Percentiles rank a stretch among this genome's conserved stretches.
These are phyloP conservation scores for Bolboschoenoplectus hybrid DNA, from an alignment of 202 grass and related monocot genomes.

Conservation along the genomic window DNA sequence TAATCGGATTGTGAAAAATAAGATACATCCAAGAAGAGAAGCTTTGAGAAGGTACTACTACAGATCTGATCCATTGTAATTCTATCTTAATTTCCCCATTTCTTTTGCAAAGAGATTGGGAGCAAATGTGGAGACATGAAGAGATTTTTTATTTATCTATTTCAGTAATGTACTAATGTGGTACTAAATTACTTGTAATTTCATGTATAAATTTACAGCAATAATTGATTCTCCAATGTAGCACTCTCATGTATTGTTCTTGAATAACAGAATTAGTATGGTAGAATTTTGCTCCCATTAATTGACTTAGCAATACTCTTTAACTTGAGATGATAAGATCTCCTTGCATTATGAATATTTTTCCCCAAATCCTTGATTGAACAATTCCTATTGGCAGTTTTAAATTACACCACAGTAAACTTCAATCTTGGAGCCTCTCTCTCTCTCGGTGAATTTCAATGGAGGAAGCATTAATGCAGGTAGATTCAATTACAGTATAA, in stretches of 20 bases:
- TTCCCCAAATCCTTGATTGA: not conserved
- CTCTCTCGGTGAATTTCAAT: conserved; percentile 41
- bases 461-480: conserved; percentile 46
- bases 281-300: not conserved
- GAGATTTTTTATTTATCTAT: not conserved
- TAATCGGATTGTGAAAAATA: not conserved
- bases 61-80: conserved; percentile 20
- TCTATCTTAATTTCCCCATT: not conserved
- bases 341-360: conserved; percentile 8
- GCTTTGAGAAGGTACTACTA: conserved; percentile 10
- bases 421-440: not conserved
- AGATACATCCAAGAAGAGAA: not conserved
- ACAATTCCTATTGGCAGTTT: not conserved
- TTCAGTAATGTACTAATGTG: conserved; percentile 1
- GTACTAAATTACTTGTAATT: not conserved
- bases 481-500: conserved; percentile 29
- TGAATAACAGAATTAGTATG: not conserved
- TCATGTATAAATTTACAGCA: conserved; percentile 18
- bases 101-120: conserved; percentile 9
- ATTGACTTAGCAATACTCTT: not conserved
- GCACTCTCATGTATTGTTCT: not conserved
- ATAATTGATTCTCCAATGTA: not conserved
- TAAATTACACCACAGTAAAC: not conserved
- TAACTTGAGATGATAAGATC: conserved; percentile 10
- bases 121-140: not conserved